These are phyloP conservation scores for Ustilago lituana DNA, from an alignment of 1,284 basidiomycete species.

Conservation along the genomic window DNA sequence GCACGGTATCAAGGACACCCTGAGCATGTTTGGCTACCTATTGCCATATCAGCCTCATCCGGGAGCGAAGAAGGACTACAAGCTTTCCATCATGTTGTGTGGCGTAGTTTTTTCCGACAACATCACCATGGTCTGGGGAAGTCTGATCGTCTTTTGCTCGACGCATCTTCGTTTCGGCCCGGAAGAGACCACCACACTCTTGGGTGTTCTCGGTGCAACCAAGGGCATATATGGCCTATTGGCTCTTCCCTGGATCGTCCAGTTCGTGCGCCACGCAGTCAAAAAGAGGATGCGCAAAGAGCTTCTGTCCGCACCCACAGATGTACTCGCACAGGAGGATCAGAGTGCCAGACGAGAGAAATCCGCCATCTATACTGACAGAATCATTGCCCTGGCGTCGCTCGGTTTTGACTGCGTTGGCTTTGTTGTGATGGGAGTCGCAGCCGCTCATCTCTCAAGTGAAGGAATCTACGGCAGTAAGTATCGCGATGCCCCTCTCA, in stretches of 20 bases:
- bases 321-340: constrained; percentile 3
- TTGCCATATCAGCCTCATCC: constrained; percentile 23
- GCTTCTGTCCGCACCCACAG: neutral
- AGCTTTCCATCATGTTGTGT: constrained; percentile 27
- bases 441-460: constrained; percentile 14
- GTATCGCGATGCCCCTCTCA: neutral
- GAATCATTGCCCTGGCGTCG: constrained; percentile 18
- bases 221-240: constrained; percentile 27
- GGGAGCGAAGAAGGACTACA: constrained; percentile 22
- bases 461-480: constrained; percentile 31
- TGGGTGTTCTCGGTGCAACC: constrained; percentile 20
- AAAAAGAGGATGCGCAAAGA: constrained; percentile 28
- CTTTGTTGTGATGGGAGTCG: constrained; percentile 28
- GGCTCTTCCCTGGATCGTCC: constrained; percentile 25
- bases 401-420: constrained; percentile 13
- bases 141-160: constrained; percentile 32
- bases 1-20: constrained; percentile 3
- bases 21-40: constrained; percentile 26
- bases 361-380: constrained; percentile 32
- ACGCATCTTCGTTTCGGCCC: constrained; percentile 35
- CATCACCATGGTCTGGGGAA: constrained; percentile 21
- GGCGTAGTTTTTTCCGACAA: constrained; percentile 23
- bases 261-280: constrained; percentile 8
- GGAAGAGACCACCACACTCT: constrained; percentile 13
- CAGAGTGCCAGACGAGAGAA: constrained; percentile 22